phyloP scores from a whole-genome alignment of 2,329 filamentous ascomycete genomes.

The Aspergillus fumigatiaffinis region DNA sequence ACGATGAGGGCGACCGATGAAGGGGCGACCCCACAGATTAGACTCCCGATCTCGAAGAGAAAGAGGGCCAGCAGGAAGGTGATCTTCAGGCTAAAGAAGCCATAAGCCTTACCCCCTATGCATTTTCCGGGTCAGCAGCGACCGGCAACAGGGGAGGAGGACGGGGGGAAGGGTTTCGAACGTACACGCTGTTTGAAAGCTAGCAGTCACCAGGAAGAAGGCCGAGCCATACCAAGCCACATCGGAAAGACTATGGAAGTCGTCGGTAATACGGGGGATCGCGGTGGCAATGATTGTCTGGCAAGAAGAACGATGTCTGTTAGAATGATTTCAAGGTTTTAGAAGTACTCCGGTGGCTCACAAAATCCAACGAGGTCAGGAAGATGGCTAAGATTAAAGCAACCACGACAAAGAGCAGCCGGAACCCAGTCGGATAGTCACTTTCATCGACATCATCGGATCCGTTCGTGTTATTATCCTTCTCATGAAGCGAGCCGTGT shows the following conservation, averaged over 20 bases:
- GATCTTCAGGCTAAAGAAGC: background rate
- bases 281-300: background rate
- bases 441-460: background rate
- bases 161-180: background rate
- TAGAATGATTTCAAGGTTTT: background rate
- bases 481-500: background rate
- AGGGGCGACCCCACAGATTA: conserved; percentile 29
- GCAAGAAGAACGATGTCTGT: background rate
- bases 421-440: background rate
- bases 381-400: background rate
- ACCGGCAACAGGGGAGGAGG: background rate
- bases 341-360: background rate
- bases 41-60: conserved; percentile 37
- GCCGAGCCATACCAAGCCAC: background rate
- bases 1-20: conserved; percentile 29
- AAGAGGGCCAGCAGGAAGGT: background rate
- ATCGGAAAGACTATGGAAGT: background rate
- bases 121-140: background rate
- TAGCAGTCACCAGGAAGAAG: background rate
- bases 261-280: background rate
- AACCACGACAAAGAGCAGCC: background rate
- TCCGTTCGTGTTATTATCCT: background rate
- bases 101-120: background rate
- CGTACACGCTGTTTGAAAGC: background rate
- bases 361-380: background rate